Percentiles rank a stretch among this genome's conserved stretches.
Conservation (phyloP, 345 rosid genomes). For the Ceriops zippeliana region DNA sequence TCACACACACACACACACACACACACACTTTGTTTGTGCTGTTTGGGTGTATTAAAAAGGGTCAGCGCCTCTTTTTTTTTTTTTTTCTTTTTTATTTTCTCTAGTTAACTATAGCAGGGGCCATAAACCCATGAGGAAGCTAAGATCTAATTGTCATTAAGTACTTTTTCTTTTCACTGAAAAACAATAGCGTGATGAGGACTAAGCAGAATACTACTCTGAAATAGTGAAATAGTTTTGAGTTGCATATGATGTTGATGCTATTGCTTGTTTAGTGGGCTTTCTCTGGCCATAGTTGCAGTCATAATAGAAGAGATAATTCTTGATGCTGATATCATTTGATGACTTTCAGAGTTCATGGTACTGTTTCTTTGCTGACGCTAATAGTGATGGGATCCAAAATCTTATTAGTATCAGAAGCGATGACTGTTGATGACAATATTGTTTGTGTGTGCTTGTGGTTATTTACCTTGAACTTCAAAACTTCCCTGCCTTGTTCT, state of each 20-base stretch:
- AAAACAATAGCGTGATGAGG: not conserved
- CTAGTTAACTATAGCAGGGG: not conserved
- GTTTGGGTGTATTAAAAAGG: not conserved
- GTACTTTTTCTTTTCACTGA: not conserved
- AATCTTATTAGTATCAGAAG: not conserved
- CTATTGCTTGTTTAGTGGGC: not conserved
- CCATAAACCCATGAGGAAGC: not conserved
- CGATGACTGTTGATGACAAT: not conserved
- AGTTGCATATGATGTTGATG: not conserved
- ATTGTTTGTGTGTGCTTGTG: too few relatives aligned
- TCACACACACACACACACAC: too few relatives aligned
- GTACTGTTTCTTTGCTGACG: not conserved
- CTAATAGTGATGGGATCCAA: too few relatives aligned
- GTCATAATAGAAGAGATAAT: too few relatives aligned
- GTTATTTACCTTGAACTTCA: too few relatives aligned
- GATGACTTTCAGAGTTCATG: too few relatives aligned
- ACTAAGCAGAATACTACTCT: not conserved
- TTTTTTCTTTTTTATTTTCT: not conserved
- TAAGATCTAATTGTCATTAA: too few relatives aligned
- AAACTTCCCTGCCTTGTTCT: not conserved
- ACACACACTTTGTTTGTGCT: not conserved
- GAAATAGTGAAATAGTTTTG: not conserved
- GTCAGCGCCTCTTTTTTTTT: not conserved
- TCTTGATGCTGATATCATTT: too few relatives aligned
- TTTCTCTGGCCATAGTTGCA: not conserved